phyloP scores from a whole-genome alignment of 2,329 filamentous ascomycete species.

The Aspergillus carbonarius region DNA sequence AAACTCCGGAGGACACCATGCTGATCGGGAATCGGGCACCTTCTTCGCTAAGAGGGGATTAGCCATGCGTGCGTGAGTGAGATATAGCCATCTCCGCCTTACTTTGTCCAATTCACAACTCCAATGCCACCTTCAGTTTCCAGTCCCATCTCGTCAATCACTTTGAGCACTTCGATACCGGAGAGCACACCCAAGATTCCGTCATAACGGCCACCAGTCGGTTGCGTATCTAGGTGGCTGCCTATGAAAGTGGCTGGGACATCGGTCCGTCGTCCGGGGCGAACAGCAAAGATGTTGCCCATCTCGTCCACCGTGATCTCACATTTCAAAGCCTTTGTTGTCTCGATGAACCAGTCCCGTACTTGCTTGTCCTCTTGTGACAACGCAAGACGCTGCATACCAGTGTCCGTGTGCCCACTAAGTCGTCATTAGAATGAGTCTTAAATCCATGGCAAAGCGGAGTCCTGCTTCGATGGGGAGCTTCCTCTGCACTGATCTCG shows the following conservation, averaged over 20 bases:
- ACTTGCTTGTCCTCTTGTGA: constrained; percentile 69
- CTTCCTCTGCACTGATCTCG: neutral
- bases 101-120: constrained; percentile 61
- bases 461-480: neutral
- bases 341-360: constrained; percentile 72
- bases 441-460: neutral
- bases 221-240: constrained; percentile 67
- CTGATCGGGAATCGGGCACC: constrained; percentile 75
- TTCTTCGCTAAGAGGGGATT: constrained; percentile 62
- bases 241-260: constrained; percentile 67
- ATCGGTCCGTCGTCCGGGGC: constrained; percentile 58
- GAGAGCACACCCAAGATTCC: constrained; percentile 74
- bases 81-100: constrained; percentile 4
- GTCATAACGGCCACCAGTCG: constrained; percentile 46
- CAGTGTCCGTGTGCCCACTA: constrained; percentile 60
- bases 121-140: constrained; percentile 71
- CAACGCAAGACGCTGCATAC: constrained; percentile 73
- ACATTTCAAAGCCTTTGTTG: constrained; percentile 64
- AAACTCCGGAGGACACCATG: constrained; percentile 74
- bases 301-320: constrained; percentile 68
- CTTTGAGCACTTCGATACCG: constrained; percentile 69
- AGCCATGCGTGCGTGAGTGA: constrained; percentile 6
- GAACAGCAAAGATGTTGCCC: constrained; percentile 77
- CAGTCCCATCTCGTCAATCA: constrained; percentile 65
- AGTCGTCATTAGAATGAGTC: neutral